Evolutionary conservation across 495 filamentous ascomycete species (phyloP).

Genomic region (Talaromyces adpressus): DNA sequence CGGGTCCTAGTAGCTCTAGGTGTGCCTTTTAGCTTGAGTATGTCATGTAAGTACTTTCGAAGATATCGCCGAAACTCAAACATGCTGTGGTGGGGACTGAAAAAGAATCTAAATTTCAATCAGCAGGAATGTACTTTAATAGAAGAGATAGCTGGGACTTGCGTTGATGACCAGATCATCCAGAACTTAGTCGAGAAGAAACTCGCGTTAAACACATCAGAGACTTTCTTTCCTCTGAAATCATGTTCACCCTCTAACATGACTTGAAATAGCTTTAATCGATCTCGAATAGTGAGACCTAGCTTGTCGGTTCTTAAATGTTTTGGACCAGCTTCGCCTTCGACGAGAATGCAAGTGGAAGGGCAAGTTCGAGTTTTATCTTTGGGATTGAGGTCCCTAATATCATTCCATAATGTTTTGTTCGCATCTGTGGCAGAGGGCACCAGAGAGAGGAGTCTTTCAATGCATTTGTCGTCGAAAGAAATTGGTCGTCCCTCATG

Average conservation of each 20-base stretch:
- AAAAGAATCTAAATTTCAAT: conserved; percentile 21
- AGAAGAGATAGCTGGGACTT: neutral
- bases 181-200: conserved; percentile 38
- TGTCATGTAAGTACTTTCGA: conserved; percentile 18
- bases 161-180: conserved; percentile 31
- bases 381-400: conserved; percentile 8
- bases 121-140: neutral
- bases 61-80: conserved; percentile 26
- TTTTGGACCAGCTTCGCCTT: too few species aligned
- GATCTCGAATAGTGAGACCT: conserved; percentile 7
- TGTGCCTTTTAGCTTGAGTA: conserved; percentile 19
- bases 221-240: conserved; percentile 26
- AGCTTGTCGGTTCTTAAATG: too few species aligned
- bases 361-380: conserved; percentile 10
- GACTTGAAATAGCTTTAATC: conserved; percentile 25
- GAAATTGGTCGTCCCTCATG: conserved; percentile 23
- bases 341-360: conserved; percentile 14
- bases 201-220: conserved; percentile 24
- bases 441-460: conserved; percentile 25
- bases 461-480: conserved; percentile 28
- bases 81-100: conserved; percentile 36
- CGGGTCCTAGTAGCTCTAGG: conserved; percentile 22
- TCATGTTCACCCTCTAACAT: conserved; percentile 22
- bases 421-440: conserved; percentile 7
- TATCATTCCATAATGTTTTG: neutral